These are phyloP conservation scores for Naganishia onofrii DNA, from an alignment of 768 basidiomycete species.

Conservation along the genomic window DNA sequence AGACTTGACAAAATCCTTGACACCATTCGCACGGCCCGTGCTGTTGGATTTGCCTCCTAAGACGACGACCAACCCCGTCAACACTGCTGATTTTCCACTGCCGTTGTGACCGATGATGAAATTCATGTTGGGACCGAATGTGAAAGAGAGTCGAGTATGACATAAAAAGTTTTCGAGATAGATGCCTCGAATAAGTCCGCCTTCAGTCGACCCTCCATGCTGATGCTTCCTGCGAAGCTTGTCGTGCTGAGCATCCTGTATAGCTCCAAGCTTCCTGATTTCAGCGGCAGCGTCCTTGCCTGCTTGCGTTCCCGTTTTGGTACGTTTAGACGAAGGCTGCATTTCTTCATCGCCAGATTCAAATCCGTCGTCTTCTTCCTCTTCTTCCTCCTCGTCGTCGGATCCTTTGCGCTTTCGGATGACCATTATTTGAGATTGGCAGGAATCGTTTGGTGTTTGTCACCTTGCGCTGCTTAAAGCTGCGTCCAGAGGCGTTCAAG, in stretches of 20 bases:
- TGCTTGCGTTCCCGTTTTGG: neutral
- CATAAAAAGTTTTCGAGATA: slow-evolving; percentile 85
- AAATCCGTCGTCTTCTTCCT: slow-evolving; percentile 24
- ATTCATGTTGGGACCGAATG: slow-evolving; percentile 90
- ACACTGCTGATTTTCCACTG: slow-evolving; percentile 93
- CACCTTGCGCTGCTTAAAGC: too few relatives aligned
- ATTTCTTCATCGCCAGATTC: slow-evolving; percentile 6
- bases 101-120: slow-evolving; percentile 96
- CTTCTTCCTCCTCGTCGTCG: slow-evolving; percentile 65
- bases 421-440: neutral
- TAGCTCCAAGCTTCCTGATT: neutral
- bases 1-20: slow-evolving; percentile 81
- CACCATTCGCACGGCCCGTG: slow-evolving; percentile 80
- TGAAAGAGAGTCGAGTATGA: slow-evolving; percentile 76
- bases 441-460: neutral
- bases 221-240: slow-evolving; percentile 1
- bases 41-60: slow-evolving; percentile 88
- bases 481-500: neutral
- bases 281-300: neutral
- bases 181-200: slow-evolving; percentile 33
- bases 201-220: slow-evolving; percentile 5
- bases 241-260: neutral
- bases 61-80: slow-evolving; percentile 88
- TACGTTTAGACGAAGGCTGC: neutral
- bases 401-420: slow-evolving; percentile 60